Conservation (phyloP, 306 rosid species). For the Acacia acuminata region DNA sequence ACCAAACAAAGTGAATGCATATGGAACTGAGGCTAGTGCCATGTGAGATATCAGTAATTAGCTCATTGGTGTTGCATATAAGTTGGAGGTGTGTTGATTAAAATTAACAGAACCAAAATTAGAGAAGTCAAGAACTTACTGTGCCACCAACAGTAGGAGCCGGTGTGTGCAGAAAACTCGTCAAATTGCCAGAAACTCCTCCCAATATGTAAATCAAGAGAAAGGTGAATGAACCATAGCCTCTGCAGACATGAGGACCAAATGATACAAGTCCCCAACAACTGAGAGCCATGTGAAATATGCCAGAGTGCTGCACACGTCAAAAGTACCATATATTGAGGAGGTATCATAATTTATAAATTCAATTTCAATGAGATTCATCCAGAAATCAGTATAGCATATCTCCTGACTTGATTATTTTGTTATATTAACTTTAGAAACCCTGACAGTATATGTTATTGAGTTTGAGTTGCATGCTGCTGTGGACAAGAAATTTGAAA, state of each 20-base stretch:
- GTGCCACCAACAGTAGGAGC: slow-evolving; percentile 90
- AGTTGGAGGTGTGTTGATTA: neutral
- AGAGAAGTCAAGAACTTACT: slow-evolving; percentile 37
- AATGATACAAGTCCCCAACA: slow-evolving; percentile 69
- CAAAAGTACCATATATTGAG: neutral
- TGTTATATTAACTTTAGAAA: neutral
- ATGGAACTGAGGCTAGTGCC: neutral
- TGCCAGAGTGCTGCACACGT: slow-evolving; percentile 75
- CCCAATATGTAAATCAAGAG: slow-evolving; percentile 81
- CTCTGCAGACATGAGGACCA: slow-evolving; percentile 85
- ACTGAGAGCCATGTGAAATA: slow-evolving; percentile 66
- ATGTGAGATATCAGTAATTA: neutral
- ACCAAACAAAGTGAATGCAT: neutral
- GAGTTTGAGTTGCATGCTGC: neutral
- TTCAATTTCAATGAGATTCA: neutral
- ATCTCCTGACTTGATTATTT: neutral
- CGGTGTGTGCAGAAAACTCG: slow-evolving; percentile 83
- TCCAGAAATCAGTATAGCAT: neutral
- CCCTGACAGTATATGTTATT: neutral
- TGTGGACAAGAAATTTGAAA: slow-evolving; percentile 1
- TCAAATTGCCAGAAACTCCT: slow-evolving; percentile 86
- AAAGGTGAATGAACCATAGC: slow-evolving; percentile 79
- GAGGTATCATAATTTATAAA: neutral
- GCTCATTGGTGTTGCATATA: neutral
- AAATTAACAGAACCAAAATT: neutral